Evolutionary conservation across 441 rosid species (phyloP), one percentile per base, ranked within the genome.

Genomic region (Gossypium aridum): DNA sequence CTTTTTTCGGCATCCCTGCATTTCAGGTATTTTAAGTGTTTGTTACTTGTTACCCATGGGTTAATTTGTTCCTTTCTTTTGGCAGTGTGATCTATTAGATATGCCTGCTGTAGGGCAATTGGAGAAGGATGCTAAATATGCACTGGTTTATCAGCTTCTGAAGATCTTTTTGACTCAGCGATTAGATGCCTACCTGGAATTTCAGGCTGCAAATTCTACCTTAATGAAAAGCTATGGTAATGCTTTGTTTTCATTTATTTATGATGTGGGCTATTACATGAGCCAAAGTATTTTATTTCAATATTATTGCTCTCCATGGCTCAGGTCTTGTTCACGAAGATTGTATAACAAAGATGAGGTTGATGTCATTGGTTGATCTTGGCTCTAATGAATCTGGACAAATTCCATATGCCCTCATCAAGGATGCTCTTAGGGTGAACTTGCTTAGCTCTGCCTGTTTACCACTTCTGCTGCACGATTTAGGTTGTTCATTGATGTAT

Each of bases 31-130:
- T 43, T 43, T 2, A 43, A 31, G 61, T 13, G 2, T 14, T 75
- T 64, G 45, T 56, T 75, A 16, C 64, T 75, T 64, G 28, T 39
- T 75, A 16, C 43, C 8, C 2, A 28, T 28, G 34, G 45, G 23
- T 66, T 34, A 34, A 17, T 51, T 65, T 74, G 20, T 71, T 66
- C 2, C 17, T 25, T 26, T 26, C 7, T 19, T 61, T 61, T 22
- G 88, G 87, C 96, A 97, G 99, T 97, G 97, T 82, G 98, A 94
- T 83, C 82, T 97, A 67, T 81, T 94, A 79, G 98, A 88, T 78
- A 85, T 94, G 94, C 94, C 90, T 65, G 98, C 99, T 5, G 83
- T 97, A n/a, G 84, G 79, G 57, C 99, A 94, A 80, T 76, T 97
- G 81, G 98, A 97, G 86, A 88, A 87, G 74, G 98, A 91, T 82